Conservation (phyloP, 805 yeast species). For the Candida sonorensis region DNA sequence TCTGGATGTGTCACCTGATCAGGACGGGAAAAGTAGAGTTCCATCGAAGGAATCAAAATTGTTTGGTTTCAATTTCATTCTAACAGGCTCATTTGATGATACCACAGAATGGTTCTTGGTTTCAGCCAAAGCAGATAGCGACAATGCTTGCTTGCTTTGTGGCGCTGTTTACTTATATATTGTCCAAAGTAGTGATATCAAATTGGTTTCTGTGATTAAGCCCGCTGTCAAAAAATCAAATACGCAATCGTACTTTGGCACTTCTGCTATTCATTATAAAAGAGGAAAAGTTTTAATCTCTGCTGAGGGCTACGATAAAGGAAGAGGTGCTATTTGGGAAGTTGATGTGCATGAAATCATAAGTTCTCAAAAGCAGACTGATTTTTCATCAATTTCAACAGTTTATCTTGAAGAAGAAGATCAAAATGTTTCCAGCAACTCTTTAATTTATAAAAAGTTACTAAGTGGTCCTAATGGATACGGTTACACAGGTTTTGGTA, state of each 20-base stretch:
- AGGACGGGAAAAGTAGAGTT: constrained; percentile 3
- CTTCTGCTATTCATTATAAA: constrained; percentile 4
- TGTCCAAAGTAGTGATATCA: constrained; percentile 1
- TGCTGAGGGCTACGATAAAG: constrained; percentile 26
- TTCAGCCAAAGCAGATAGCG: constrained; percentile 24
- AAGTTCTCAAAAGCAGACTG: neutral
- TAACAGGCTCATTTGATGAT: constrained; percentile 13
- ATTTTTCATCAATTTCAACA: no score
- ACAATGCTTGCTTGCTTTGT: constrained; percentile 25
- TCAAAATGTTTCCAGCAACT: no score
- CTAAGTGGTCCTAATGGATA: constrained; percentile 19
- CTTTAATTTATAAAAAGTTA: no score
- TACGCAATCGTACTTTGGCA: constrained; percentile 17
- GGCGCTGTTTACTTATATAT: constrained; percentile 34
- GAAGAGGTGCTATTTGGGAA: constrained; percentile 42
- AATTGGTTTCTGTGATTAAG: constrained; percentile 10
- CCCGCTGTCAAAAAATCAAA: constrained; percentile 4
- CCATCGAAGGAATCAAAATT: constrained; percentile 19
- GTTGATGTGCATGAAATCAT: constrained; percentile 5
- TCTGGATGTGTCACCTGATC: no score
- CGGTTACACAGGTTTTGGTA: constrained; percentile 40
- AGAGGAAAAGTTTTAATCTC: constrained; percentile 27
- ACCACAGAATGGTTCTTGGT: constrained; percentile 23
- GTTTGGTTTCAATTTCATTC: constrained; percentile 22
- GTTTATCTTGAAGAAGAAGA: no score